Conservation (phyloP, 2,329 filamentous ascomycete species). For the Pyricularia pennisetigena region DNA sequence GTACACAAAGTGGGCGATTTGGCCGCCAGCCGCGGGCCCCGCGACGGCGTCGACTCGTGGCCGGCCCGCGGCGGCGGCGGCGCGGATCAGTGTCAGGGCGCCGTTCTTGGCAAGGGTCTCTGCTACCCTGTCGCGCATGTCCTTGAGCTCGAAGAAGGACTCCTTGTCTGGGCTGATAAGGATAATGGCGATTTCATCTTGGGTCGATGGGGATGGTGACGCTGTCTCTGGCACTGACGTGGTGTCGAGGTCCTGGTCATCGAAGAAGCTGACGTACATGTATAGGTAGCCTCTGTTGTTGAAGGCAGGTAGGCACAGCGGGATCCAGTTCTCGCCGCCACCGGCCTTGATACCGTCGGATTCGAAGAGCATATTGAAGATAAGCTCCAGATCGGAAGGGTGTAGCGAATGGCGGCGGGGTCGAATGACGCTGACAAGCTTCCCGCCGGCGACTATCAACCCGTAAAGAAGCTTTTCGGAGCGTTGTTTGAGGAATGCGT, state of each 20-base stretch:
- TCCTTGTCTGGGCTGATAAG: constrained; percentile 90
- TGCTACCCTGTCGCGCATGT: constrained; percentile 54
- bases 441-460: constrained; percentile 82
- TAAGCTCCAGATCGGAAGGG: constrained; percentile 87
- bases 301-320: constrained; percentile 89
- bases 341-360: constrained; percentile 85
- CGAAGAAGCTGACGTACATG: constrained; percentile 97
- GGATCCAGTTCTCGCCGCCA: constrained; percentile 93
- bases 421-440: constrained; percentile 87
- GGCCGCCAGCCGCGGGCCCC: constrained; percentile 58
- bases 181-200: constrained; percentile 76
- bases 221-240: constrained; percentile 22
- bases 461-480: constrained; percentile 80
- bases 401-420: constrained; percentile 93
- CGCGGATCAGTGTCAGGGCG: constrained; percentile 63
- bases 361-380: constrained; percentile 99
- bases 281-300: constrained; percentile 95
- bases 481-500: constrained; percentile 69
- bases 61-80: constrained; percentile 61
- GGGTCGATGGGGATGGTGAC: background rate
- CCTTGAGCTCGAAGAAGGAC: constrained; percentile 81
- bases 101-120: constrained; percentile 67
- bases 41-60: constrained; percentile 65
- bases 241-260: constrained; percentile 19
- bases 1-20: constrained; percentile 86